Conservation (phyloP, 306 rosid species). For the Carpinus viminea region DNA sequence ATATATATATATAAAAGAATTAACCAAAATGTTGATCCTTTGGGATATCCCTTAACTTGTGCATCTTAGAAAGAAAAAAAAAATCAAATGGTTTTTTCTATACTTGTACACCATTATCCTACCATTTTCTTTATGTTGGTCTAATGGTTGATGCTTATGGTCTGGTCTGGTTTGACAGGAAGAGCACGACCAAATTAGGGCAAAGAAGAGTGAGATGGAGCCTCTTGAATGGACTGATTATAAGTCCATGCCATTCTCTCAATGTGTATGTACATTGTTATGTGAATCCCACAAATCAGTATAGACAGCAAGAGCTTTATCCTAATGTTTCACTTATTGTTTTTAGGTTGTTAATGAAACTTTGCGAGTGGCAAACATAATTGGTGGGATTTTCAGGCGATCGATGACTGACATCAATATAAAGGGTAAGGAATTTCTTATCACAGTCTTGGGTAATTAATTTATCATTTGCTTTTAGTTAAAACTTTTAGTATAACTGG, state of each 20-base stretch:
- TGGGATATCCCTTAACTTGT: too few species aligned
- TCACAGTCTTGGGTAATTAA: neutral
- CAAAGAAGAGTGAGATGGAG: constrained; percentile 48
- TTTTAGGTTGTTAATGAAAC: constrained; percentile 87
- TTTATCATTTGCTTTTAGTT: too few species aligned
- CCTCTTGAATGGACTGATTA: constrained; percentile 64
- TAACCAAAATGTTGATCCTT: too few species aligned
- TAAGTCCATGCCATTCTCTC: constrained; percentile 92
- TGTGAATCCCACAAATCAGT: neutral
- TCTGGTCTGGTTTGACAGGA: constrained; percentile 46
- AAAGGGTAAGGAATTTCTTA: constrained; percentile 49
- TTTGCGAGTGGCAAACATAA: constrained; percentile 75
- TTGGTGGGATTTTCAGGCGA: constrained; percentile 86
- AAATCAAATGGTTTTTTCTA: too few species aligned
- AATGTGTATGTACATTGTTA: constrained; percentile 60
- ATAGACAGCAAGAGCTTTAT: neutral
- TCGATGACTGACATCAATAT: constrained; percentile 69
- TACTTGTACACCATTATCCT: neutral
- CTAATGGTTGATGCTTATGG: neutral
- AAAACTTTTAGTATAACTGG: too few species aligned
- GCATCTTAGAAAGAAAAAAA: too few species aligned
- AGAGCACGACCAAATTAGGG: constrained; percentile 82
- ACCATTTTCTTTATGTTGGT: neutral
- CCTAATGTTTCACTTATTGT: neutral
- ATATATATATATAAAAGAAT: too few species aligned